Conservation (phyloP, 176 grass and related monocot genomes). For the Phyllostachys edulis region DNA sequence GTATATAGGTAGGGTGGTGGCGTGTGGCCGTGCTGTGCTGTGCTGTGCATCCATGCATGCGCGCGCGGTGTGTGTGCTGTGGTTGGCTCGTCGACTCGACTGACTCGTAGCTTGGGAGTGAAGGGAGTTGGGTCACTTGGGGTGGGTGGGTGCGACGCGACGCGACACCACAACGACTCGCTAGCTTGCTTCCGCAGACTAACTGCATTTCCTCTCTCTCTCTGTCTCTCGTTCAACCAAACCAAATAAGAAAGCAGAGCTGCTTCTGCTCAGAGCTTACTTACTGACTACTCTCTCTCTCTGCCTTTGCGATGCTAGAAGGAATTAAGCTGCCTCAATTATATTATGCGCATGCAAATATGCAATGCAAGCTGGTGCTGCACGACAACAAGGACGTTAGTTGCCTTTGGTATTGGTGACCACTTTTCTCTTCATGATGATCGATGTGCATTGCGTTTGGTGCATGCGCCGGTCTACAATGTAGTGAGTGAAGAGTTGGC, state of each 20-base stretch:
- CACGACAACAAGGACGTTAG: too few relatives aligned
- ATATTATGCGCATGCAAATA: background rate
- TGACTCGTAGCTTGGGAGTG: constrained; percentile 23
- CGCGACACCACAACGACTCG: constrained; percentile 36
- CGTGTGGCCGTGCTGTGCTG: too few relatives aligned
- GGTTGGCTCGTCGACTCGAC: constrained; percentile 8
- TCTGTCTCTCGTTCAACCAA: background rate
- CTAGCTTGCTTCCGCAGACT: too few relatives aligned
- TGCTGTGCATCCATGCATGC: too few relatives aligned
- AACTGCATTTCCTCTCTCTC: background rate
- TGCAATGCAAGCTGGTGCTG: background rate
- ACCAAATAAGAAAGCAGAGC: background rate
- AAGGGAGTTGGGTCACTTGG: too few relatives aligned
- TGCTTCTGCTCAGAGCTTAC: background rate
- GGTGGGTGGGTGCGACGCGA: constrained; percentile 34
- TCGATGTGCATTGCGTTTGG: too few relatives aligned
- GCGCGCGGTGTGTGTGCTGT: background rate
- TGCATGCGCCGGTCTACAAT: too few relatives aligned
- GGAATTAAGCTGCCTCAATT: background rate
- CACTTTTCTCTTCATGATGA: too few relatives aligned
- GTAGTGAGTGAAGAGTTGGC: too few relatives aligned
- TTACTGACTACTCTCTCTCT: too few relatives aligned
- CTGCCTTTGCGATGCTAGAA: too few relatives aligned
- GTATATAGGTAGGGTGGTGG: background rate
- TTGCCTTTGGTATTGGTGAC: too few relatives aligned